Evolutionary conservation across 2,329 filamentous ascomycete species (phyloP), one percentile per base, ranked within the genome.

Genomic region (Orbilia blumenaviensis): DNA sequence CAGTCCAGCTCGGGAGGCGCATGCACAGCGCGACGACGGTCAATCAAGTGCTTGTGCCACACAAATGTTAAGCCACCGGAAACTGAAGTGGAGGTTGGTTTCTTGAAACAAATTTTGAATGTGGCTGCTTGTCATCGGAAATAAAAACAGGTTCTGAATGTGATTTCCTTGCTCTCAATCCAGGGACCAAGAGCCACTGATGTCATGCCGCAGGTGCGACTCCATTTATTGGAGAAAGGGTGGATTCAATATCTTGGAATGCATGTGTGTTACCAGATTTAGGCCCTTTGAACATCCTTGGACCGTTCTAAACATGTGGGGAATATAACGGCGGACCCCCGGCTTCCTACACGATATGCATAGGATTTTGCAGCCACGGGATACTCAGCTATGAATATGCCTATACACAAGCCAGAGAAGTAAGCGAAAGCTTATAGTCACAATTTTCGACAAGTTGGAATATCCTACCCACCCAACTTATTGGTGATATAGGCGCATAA

Each of bases 211-310:
- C 72, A 61, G 41, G 29, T 21, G 4, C 29, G 38, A 34, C n/a
- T 50, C 18, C 38, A 10, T 21, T 42, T 42, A 56, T 54, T 52
- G 32, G 21, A 25, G 16, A 23, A n/a, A 18, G 7, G 25, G 8
- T 46, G 9, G 32, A 9, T 34, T 48, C 25, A n/a, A 23, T 8
- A 54, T 23, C 48, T 21, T 27, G 1, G 7, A 21, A n/a, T 32
- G 48, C 63, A 61, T 61, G 54, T 62, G 54, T 62, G 61, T 38
- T 60, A 48, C 69, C 62, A 61, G 61, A 74, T 62, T 74, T 74
- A 66, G 69, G n/a, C 21, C 27, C 46, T 41, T 44, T n/a, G 10
- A n/a, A 21, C 56, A 32, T 61, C 23, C 56, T 32, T 44, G 56
- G 27, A 25, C 32, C 46, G n/a, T 32, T 9, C 38, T 21, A 9